Evolutionary conservation across 164 flowering plant genomes (phyloP), one percentile per base, ranked within the genome.

Genomic region (Saururus chinensis): DNA sequence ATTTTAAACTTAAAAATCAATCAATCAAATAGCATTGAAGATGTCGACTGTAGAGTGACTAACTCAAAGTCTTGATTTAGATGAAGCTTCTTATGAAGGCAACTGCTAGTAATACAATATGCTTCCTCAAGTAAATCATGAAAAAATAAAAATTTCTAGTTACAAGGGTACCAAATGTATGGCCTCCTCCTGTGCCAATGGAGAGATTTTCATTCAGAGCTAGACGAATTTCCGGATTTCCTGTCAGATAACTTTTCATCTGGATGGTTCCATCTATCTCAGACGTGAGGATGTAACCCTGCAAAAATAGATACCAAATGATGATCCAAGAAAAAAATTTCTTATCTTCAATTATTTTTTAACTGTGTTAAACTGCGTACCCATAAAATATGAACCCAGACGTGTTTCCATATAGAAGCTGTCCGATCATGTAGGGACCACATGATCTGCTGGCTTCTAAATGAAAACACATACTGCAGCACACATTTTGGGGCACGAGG

Each of bases 231-330:
- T 88, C 97, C 56, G 98, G 98, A 71, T 90, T 93, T 12, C 98
- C 96, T 51, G 84, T 75, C 24, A 93, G 96, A 72, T 86, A 93
- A 69, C 97, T 90, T 81, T 93, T 93, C 98, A 90, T 90, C 79
- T 90, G 95, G 70, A 93, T 93, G 61, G 98, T 90, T 12, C 98
- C 97, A 78, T 93, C 97, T 70, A 93, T 93, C 82, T 93, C 98
- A 58, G 98, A 90, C 55, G 97, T 93, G 64, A 93, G 77, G 65
- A 93, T 87, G 60, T 88, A 90, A 21, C 96, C 98, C 98, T 93
- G 85, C 70, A 49, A 45, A 12, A 2, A 8, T 3, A 45, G 2
- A 17, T 8, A 2, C 7, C 17, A 45, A 12, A 12, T 12, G 11
- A 45, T 45, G 11, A 12, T 8, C 4, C 7, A 45, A 45, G 4